Evolutionary conservation across 1,284 basidiomycete species (phyloP), one percentile per base, ranked within the genome.

Genomic region (Calocybe gambosa): DNA sequence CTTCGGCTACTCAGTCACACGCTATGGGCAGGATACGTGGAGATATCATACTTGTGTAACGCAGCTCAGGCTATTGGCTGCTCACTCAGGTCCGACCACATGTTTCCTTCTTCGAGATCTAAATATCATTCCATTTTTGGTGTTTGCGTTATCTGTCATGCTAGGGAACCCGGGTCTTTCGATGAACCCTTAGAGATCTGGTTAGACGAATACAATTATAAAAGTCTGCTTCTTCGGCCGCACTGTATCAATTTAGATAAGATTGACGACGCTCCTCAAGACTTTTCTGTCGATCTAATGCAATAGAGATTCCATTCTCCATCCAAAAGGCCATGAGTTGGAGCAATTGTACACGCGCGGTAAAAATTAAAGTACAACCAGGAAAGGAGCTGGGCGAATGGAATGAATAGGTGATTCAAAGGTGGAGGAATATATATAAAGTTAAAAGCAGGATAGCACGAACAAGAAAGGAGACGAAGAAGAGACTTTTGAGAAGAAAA

Each of bases 341-440:
- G 42, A 43, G 44, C 47, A 50, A 42, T 50, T 52, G 43, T 58
- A 56, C 56, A 58, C 49, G 50, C 46, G 45, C 36, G 52, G 49
- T 50, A 35, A 52, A 42, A 16, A 53, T 51, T 50, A 55, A 26
- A 47, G 47, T 43, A 53, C 47, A 49, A 47, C 51, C 42, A 34
- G 42, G 38, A 19, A 49, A 25, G 31, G 36, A 43, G 16, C 29
- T 33, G 18, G 36, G 7, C 21, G 31, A 5, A 45, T n/a, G 26
- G 31, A 42, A 42, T 41, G 37, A 45, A 44, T 25, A 33, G 36
- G 37, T 43, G 18, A 52, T n/a, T n/a, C n/a, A 26, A 40, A n/a
- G 39, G 39, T 51, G 36, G 42, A 34, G 20, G 28, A 42, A 40
- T 33, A 39, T 39, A 48, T 42, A 49, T 45, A 50, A 44, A 45